Percentiles rank a stretch among this genome's conserved stretches.
Evolutionary conservation across 1,139 yeast genomes (phyloP).

Genomic region (Meyerozyma athensensis): DNA sequence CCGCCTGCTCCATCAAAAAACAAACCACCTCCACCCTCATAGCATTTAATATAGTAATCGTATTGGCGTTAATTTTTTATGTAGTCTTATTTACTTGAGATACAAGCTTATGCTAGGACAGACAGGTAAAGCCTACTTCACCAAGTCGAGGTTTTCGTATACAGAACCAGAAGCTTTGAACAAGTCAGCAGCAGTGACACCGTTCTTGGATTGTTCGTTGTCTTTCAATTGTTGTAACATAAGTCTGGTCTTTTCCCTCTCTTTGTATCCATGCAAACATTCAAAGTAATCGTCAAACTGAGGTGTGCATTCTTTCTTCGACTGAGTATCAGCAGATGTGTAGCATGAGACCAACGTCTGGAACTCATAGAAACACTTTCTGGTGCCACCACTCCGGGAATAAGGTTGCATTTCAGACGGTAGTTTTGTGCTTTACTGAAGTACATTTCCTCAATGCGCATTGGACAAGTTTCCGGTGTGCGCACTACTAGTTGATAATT

Average conservation of each 20-base stretch:
- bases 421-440: not conserved
- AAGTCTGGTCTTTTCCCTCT: conserved; percentile 43
- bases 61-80: not conserved
- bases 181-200: conserved; percentile 42
- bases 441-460: conserved; percentile 1
- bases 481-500: not conserved
- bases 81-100: conserved; percentile 1
- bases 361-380: conserved; percentile 48
- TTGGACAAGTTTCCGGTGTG: not conserved
- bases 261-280: conserved; percentile 46
- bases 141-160: conserved; percentile 45
- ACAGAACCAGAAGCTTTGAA: conserved; percentile 41
- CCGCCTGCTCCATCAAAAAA: conserved; percentile 6
- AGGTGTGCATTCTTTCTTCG: conserved; percentile 42
- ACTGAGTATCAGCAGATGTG: conserved; percentile 42
- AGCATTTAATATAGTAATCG: no score
- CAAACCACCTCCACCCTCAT: conserved; percentile 7
- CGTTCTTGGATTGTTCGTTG: conserved; percentile 35
- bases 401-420: conserved; percentile 38
- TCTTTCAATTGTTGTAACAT: conserved; percentile 46
- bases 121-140: conserved; percentile 16
- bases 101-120: not conserved
- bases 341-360: conserved; percentile 43
- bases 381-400: conserved; percentile 47
- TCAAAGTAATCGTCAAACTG: conserved; percentile 45